Evolutionary conservation across 805 yeast genomes (phyloP), one percentile per base, ranked within the genome.

Genomic region (Kodamaea restingae): DNA sequence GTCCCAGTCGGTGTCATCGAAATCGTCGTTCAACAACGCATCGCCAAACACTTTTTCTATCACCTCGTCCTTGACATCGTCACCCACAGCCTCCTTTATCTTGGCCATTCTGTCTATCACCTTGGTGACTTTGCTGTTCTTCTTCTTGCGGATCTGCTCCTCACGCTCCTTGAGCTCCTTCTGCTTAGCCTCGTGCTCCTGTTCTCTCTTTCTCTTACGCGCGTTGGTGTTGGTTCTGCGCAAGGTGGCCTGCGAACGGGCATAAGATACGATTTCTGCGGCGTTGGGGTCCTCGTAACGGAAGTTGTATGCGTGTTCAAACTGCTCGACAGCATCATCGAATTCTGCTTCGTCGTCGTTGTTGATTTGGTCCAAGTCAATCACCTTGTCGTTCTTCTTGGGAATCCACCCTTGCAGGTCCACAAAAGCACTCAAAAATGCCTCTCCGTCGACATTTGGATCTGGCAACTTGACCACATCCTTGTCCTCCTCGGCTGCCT

Each of bases 1-100:
- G 59, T 93, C 98, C 98, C 98, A 93, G 45, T 87, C 95, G 18
- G 81, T 76, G 52, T 84, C 88, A 49, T 86, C 88, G 58, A 87
- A 93, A 55, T 93, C 98, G 36, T 84, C 95, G 30, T 85, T 84
- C 45, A 93, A 65, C 49, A 91, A 73, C 33, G 82, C 74, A 39
- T 82, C 83, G 10, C 90, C 87, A 52, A 90, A 78, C 20, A 82
- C 86, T 36, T 68, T 70, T 30, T 78, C 72, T 44, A 81, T 74
- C 1, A 71, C 67, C 28, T 77, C 82, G 44, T 81, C 84, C 15
- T 71, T 71, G 15, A 77, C 69, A 15, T 75, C 81, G 14, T 70
- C 77, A 2, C 90, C 93, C 20, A 84, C 79, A 2, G 83, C 87
- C 45, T 80, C 75, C 55, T 75, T 75, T 42, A 85, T 75, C 49